phyloP scores from a whole-genome alignment of 129 eudicot genomes.

The Cynara cardunculus region DNA sequence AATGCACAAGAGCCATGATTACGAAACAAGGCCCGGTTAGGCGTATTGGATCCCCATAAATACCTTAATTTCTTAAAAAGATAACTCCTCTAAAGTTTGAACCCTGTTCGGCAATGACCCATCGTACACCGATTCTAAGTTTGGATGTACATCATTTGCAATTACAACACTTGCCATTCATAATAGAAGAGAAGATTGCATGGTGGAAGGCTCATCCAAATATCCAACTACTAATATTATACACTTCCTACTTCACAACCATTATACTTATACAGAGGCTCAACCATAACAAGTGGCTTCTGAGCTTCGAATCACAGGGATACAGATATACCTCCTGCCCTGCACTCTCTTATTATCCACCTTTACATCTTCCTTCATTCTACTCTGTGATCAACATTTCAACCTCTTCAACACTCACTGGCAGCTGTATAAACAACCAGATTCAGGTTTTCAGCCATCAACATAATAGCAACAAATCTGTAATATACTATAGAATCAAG shows the following conservation, averaged over 20 bases:
- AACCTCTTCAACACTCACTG: constrained; percentile 21
- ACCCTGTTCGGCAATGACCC: neutral
- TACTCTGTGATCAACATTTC: constrained; percentile 41
- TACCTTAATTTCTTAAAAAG: no score
- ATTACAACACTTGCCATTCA: constrained; percentile 8
- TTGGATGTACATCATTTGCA: neutral
- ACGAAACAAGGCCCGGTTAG: neutral
- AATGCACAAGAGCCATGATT: neutral
- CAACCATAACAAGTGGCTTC: constrained; percentile 38
- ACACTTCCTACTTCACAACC: constrained; percentile 24
- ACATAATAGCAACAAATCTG: no score
- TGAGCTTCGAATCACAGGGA: constrained; percentile 17
- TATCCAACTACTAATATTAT: constrained; percentile 26
- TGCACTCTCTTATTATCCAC: constrained; percentile 12
- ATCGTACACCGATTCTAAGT: neutral
- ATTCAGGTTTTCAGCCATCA: neutral
- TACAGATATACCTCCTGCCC: constrained; percentile 16
- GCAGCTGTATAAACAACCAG: constrained; percentile 23
- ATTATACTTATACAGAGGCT: constrained; percentile 31
- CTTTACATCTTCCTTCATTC: constrained; percentile 1
- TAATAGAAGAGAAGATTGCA: constrained; percentile 1
- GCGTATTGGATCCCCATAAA: no score
- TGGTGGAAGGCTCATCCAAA: constrained; percentile 19
- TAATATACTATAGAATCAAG: neutral
- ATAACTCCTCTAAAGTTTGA: no score